Evolutionary conservation across 371 early-diverging fungal species (phyloP), one percentile per base, ranked within the genome.

Genomic region (Mucor circinelloides): DNA sequence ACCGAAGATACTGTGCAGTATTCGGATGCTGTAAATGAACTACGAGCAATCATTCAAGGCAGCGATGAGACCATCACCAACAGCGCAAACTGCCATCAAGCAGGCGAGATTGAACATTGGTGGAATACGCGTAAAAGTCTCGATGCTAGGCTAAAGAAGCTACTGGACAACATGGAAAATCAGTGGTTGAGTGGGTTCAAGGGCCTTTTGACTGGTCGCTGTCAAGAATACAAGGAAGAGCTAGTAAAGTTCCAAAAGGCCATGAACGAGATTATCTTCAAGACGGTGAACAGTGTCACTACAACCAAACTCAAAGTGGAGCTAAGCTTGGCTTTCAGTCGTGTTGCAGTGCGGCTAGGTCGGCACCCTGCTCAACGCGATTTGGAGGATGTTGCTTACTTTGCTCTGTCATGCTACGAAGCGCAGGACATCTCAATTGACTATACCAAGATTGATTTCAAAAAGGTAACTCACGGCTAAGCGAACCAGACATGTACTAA

Each of bases 101-200:
- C 82, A 12, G 77, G 83, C 2, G 89, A 90, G 54, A 90, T 92
- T 56, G 72, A 80, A 17, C 69, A 76, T 38, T 97, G 97, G 97
- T 95, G 96, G 94, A 81, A 73, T 36, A 79, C 69, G 7, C 85
- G 97, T 21, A 78, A 80, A 13, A 71, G 67, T 17, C 71, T 96
- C 15, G 95, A 97, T 72, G 70, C 69, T 1, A 86, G 87, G 19
- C 59, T 97, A 42, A 79, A 87, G 46, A 65, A 58, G 2, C 62
- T 95, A 21, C 67, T 96, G 27, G 74, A 58, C 0, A 64, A 68
- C 2, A 84, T 97, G 10, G 94, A 97, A 64, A 69, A 72, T 32
- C 77, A 77, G 17, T 96, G 96, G 96, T 81, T 96, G 2, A 91
- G 95, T 27, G 94, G 93, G 1, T 93, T 95, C 23, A 82, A 81